Base-by-base conservation (phyloP, 352 stramenopile genomes). In the Phytophthora citricola region DNA sequence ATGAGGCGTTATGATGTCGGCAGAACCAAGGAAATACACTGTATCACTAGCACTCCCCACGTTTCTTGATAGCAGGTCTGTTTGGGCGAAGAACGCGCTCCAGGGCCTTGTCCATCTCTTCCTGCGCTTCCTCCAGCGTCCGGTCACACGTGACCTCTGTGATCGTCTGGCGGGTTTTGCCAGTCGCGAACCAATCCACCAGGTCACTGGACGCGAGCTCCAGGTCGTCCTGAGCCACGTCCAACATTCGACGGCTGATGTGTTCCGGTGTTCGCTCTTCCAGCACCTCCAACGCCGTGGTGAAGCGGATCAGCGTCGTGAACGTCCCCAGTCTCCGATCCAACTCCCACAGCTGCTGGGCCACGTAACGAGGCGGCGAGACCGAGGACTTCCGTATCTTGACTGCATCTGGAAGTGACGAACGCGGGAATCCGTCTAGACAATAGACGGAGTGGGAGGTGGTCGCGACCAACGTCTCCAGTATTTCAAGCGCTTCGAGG, bases 291-390 rank as follows among this genome's bases (percentile, higher is more conserved):
- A 86, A 58, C 8, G 79, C 60, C n/a, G 71, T 57, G 9, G 54
- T 68, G 34, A 86, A 87, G 40, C 70, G 73, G 12, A 89, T 62
- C 6, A 87, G 50, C 20, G 48, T 45, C 2, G 44, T 54, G 40
- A 87, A 49, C 7, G 41, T 14, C 1, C 65, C 78, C 2, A 78
- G 53, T 24, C 51, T 17, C 27, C 43, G 46, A 47, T 83, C 71
- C n/a, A 91, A 48, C 12, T 73, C 54, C 55, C 63, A 74, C 11
- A 89, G 34, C 47, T 91, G 76, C 58, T 89, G 71, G 4, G 74
- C 67, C 22, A 74, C 68, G 69, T 84, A 86, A 55, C 71, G 79
- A 52, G 64, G 65, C 17, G 44, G 52, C 43, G 51, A 55, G 14
- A 43, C 53, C 43, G 51, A 55, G 10, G 47, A 27, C n/a, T 41